A percentile compares a stretch with the other conserved stretches of the same genome.
Conservation (phyloP, 108 stramenopile species). For the Seminavis robusta region DNA sequence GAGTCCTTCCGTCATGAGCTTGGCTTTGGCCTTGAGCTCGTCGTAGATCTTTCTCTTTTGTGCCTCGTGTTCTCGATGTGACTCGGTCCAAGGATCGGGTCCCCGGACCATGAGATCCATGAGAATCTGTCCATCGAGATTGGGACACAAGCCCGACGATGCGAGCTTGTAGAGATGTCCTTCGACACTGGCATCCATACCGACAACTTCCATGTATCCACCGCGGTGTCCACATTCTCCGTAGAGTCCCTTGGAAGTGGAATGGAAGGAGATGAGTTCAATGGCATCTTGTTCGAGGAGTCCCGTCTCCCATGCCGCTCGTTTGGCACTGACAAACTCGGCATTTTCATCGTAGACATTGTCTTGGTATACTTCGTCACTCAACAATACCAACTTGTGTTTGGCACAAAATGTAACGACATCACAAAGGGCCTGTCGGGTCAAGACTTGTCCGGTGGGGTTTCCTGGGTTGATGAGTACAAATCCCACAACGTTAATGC, state of each 20-base stretch:
- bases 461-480: slow-evolving; percentile 96
- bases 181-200: slow-evolving; percentile 81
- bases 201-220: slow-evolving; percentile 89
- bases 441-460: slow-evolving; percentile 89
- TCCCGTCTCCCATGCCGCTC: slow-evolving; percentile 61
- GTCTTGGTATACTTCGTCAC: slow-evolving; percentile 93
- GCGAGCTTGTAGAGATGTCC: slow-evolving; percentile 92
- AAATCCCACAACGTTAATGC: slow-evolving; percentile 70
- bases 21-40: slow-evolving; percentile 78
- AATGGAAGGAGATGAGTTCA: slow-evolving; percentile 91
- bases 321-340: slow-evolving; percentile 78
- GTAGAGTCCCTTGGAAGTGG: slow-evolving; percentile 87
- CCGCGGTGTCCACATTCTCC: slow-evolving; percentile 96
- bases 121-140: slow-evolving; percentile 85
- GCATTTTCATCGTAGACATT: slow-evolving; percentile 82
- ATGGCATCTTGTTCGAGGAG: slow-evolving; percentile 51
- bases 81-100: slow-evolving; percentile 72
- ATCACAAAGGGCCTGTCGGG: slow-evolving; percentile 62
- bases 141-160: slow-evolving; percentile 80
- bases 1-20: slow-evolving; percentile 70
- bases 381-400: slow-evolving; percentile 80
- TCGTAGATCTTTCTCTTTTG: too few relatives aligned
- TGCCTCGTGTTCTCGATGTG: too few relatives aligned
- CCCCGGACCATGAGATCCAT: slow-evolving; percentile 91
- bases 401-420: slow-evolving; percentile 78